phyloP scores from a whole-genome alignment of 352 stramenopile genomes.

The Phytopythium aichiense region DNA sequence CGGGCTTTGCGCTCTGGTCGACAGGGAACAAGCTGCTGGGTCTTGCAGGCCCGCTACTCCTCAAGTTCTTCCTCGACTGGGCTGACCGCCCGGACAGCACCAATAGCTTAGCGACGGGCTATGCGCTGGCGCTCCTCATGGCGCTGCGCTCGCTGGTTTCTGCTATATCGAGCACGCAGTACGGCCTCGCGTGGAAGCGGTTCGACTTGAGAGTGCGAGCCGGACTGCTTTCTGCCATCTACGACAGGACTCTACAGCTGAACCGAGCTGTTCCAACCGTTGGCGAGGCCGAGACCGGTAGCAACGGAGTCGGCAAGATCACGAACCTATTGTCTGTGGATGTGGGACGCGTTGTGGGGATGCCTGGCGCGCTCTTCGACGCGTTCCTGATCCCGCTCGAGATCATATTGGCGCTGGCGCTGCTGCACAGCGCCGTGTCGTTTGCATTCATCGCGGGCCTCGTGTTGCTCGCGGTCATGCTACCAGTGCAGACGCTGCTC shows the following conservation, averaged over 20 bases:
- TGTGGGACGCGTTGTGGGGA: constrained; percentile 60
- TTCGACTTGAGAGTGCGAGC: constrained; percentile 73
- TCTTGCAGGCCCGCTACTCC: constrained; percentile 59
- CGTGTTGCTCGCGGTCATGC: constrained; percentile 69
- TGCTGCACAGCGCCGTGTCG: constrained; percentile 75
- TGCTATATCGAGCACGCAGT: constrained; percentile 73
- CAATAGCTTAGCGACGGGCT: constrained; percentile 33
- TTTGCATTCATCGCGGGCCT: constrained; percentile 84
- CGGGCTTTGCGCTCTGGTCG: constrained; percentile 63
- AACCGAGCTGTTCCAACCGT: constrained; percentile 19
- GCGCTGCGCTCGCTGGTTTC: constrained; percentile 45
- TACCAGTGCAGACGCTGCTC: constrained; percentile 80
- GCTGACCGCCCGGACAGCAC: constrained; percentile 29
- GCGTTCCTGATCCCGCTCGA: constrained; percentile 73
- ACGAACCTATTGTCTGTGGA: constrained; percentile 82
- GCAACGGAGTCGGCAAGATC: constrained; percentile 50
- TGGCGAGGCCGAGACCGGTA: constrained; percentile 19
- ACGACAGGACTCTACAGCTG: constrained; percentile 39
- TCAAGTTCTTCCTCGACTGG: constrained; percentile 83
- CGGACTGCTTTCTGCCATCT: constrained; percentile 67
- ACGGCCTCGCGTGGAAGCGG: constrained; percentile 67
- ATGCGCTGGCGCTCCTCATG: constrained; percentile 55
- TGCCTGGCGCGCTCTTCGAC: constrained; percentile 74
- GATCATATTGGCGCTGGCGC: constrained; percentile 65
- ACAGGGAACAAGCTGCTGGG: constrained; percentile 67